Conservation (phyloP, 2,329 filamentous ascomycete species). For the Exophiala sp. region DNA sequence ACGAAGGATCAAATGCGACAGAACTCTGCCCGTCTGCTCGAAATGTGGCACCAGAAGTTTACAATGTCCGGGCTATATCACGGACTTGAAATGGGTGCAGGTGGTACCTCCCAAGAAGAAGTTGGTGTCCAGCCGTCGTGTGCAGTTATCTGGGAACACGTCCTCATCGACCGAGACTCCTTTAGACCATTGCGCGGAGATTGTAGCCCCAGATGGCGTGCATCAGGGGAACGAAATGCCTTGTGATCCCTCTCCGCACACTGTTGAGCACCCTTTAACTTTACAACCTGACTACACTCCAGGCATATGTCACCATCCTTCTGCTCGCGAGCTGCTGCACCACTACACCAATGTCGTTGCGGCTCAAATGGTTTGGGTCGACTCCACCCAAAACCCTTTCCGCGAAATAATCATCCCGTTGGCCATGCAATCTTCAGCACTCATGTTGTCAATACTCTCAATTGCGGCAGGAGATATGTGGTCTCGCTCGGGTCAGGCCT, state of each 20-base stretch:
- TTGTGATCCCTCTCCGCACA: background rate
- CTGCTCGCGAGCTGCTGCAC: background rate
- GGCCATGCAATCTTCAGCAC: background rate
- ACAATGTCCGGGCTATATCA: slow-evolving; percentile 26
- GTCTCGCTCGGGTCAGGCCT: background rate
- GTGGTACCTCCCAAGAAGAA: background rate
- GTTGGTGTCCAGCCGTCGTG: background rate
- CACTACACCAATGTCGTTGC: background rate
- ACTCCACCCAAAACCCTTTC: background rate
- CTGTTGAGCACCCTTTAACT: background rate
- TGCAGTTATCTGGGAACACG: background rate
- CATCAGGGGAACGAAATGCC: too few species aligned
- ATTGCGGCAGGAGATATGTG: background rate
- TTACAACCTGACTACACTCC: background rate
- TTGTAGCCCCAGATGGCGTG: too few species aligned
- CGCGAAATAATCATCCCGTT: background rate
- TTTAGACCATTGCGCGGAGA: too few species aligned
- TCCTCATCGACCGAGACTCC: too few species aligned
- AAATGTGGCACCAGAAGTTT: slow-evolving; percentile 26
- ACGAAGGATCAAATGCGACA: slow-evolving; percentile 31
- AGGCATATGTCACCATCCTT: background rate
- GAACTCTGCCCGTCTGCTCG: slow-evolving; percentile 25
- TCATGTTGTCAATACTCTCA: background rate
- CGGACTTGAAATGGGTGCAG: slow-evolving; percentile 24
- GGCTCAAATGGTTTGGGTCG: background rate